phyloP scores from a whole-genome alignment of 2,329 filamentous ascomycete genomes.

The Aspergillus sp. region DNA sequence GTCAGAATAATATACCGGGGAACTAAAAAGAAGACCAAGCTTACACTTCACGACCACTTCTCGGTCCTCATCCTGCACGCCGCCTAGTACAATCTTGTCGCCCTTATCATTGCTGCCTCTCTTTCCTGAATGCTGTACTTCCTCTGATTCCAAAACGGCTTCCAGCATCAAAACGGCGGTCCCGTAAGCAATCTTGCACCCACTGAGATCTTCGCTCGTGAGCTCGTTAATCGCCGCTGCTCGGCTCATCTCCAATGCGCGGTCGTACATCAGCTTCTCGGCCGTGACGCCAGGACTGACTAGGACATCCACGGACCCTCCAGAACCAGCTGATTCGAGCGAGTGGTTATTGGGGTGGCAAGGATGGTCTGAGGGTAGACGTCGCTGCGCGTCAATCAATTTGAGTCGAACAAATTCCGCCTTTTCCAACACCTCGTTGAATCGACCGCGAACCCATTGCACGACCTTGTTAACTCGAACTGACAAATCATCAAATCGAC shows the following conservation, averaged over 20 bases:
- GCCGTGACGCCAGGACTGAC: constrained; percentile 88
- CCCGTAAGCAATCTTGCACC: constrained; percentile 89
- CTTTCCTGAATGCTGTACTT: constrained; percentile 42
- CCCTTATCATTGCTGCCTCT: constrained; percentile 21
- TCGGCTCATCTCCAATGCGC: constrained; percentile 94
- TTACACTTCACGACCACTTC: constrained; percentile 52
- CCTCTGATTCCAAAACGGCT: constrained; percentile 85
- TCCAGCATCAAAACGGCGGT: constrained; percentile 95
- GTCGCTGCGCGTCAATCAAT: constrained; percentile 79
- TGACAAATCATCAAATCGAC: constrained; percentile 52
- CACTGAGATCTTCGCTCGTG: constrained; percentile 80
- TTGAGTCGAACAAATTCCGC: constrained; percentile 90
- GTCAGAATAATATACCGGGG: constrained; percentile 23
- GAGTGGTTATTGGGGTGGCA: constrained; percentile 79
- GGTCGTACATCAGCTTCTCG: constrained; percentile 97
- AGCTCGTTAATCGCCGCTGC: constrained; percentile 94
- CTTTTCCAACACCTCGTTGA: constrained; percentile 97
- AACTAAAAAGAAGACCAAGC: constrained; percentile 22
- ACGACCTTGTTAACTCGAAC: constrained; percentile 87
- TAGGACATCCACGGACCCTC: constrained; percentile 72
- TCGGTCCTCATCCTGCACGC: constrained; percentile 48
- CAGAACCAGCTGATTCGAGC: constrained; percentile 57
- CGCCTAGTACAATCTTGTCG: constrained; percentile 42
- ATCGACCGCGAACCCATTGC: constrained; percentile 89
- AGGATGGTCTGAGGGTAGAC: constrained; percentile 79